Evolutionary conservation across 495 filamentous ascomycete genomes (phyloP).

Genomic region (Xylaria acuta): DNA sequence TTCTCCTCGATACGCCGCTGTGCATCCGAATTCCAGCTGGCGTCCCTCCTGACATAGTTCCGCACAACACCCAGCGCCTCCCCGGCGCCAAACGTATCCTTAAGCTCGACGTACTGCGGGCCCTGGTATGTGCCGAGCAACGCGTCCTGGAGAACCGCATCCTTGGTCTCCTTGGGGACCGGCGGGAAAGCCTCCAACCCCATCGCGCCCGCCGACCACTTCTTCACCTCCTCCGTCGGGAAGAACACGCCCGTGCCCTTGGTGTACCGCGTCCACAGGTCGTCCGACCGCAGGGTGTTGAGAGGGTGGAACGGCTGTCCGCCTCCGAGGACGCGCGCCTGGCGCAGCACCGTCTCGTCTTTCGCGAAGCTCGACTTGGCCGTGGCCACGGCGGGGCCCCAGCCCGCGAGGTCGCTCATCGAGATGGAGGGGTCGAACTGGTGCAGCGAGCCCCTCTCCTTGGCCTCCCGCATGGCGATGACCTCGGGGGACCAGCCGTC

Average conservation of each 20-base stretch:
- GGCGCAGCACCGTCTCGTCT: constrained; percentile 34
- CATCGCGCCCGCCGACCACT: constrained; percentile 21
- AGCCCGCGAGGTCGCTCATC: constrained; percentile 31
- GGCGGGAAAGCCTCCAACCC: constrained; percentile 31
- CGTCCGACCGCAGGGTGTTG: background rate
- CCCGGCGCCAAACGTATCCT: constrained; percentile 3
- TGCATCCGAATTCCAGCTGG: constrained; percentile 47
- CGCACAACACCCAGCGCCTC: constrained; percentile 42
- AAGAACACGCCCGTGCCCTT: constrained; percentile 31
- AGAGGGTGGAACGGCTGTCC: constrained; percentile 29
- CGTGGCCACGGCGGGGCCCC: constrained; percentile 29
- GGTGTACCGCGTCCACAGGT: constrained; percentile 15
- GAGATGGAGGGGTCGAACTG: constrained; percentile 32
- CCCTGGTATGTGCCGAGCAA: constrained; percentile 51
- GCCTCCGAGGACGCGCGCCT: constrained; percentile 37
- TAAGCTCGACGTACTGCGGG: constrained; percentile 36
- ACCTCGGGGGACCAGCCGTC: constrained; percentile 3
- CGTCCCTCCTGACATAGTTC: constrained; percentile 46
- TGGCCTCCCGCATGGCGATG: constrained; percentile 27
- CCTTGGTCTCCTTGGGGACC: constrained; percentile 37
- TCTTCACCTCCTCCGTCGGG: constrained; percentile 26
- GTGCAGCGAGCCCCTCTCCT: constrained; percentile 24
- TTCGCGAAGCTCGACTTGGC: constrained; percentile 25
- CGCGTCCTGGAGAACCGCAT: constrained; percentile 45
- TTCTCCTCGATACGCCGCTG: constrained; percentile 41